Base-by-base conservation (phyloP, 2,329 filamentous ascomycete genomes). In the Colletotrichum spinosum region DNA sequence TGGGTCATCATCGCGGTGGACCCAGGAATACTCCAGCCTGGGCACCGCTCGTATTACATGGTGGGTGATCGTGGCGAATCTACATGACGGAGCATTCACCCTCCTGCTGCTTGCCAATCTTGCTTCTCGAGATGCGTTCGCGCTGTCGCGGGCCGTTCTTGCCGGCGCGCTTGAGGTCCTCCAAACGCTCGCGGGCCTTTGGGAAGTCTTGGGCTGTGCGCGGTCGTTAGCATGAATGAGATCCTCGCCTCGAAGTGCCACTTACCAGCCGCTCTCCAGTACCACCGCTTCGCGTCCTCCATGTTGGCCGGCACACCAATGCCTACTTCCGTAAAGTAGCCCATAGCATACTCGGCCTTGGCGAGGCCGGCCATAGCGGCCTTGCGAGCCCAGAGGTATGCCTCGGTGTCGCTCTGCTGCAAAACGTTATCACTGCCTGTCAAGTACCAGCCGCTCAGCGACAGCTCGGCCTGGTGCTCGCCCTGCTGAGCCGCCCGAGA, bases 341-440 rank as follows among this genome's bases (percentile, higher is more conserved):
- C 96, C 92, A 99, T 97, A 0, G 95, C 96, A 79, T 97, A 98
- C 80, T 98, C 92, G 0, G 96, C 96, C 82, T 98, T 99, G 8
- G 93, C 90, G 42, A 97, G 80, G 3, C 95, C 94, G 4, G 93
- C 92, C 69, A 90, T 88, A 0, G 96, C 96, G 2, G 96, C 95
- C 79, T 97, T 98, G 25, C 95, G 86, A 10, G 96, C 95, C 96
- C 96, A 99, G 2, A 99, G 86, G 76, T 97, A 99, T 1, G 96
- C 96, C 77, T 99, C 96, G 0, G 93, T 97, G 72, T 99, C 96
- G 75, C 90, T 97, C 77, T 97, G 95, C 72, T 92, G 89, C 57
- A 99, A 80, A 8, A 98, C 92, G 1, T 92, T 92, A 59, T 97
- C 92, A 41, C 88, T 90, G 1, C 96, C 96, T 0, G 96, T 99